Evolutionary conservation across 306 rosid species (phyloP).

Genomic region (Neltuma alba): DNA sequence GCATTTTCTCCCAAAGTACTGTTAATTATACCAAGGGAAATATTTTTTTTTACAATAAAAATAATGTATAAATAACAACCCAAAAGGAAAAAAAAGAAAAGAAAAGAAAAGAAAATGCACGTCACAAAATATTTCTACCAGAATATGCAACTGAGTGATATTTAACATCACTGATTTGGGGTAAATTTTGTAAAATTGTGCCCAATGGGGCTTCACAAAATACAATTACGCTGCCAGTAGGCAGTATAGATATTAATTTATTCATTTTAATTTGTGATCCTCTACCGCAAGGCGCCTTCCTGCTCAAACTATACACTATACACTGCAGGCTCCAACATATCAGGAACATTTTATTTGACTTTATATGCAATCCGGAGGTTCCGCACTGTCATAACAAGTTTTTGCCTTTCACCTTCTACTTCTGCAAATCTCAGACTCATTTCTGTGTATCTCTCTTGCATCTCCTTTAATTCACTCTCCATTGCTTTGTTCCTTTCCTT

Average conservation of each 20-base stretch:
- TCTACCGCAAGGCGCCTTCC: slow-evolving; percentile 29
- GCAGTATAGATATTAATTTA: slow-evolving; percentile 51
- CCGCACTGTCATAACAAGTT: slow-evolving; percentile 89
- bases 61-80: slow-evolving; percentile 29
- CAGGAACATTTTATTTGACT: slow-evolving; percentile 40
- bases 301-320: slow-evolving; percentile 49
- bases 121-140: slow-evolving; percentile 20
- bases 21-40: neutral
- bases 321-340: slow-evolving; percentile 41
- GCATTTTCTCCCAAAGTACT: neutral
- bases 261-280: slow-evolving; percentile 48
- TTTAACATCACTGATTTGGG: slow-evolving; percentile 33
- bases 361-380: slow-evolving; percentile 68
- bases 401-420: slow-evolving; percentile 98
- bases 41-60: slow-evolving; percentile 27
- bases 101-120: slow-evolving; percentile 1
- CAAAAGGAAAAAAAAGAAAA: neutral
- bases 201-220: slow-evolving; percentile 42
- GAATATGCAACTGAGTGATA: slow-evolving; percentile 31
- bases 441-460: slow-evolving; percentile 98
- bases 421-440: slow-evolving; percentile 96
- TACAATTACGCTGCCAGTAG: slow-evolving; percentile 43
- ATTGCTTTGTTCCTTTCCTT: slow-evolving; percentile 73
- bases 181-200: slow-evolving; percentile 29
- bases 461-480: slow-evolving; percentile 94